Evolutionary conservation across 371 early-diverging fungal species (phyloP).

Genomic region (Lichtheimia ornata): DNA sequence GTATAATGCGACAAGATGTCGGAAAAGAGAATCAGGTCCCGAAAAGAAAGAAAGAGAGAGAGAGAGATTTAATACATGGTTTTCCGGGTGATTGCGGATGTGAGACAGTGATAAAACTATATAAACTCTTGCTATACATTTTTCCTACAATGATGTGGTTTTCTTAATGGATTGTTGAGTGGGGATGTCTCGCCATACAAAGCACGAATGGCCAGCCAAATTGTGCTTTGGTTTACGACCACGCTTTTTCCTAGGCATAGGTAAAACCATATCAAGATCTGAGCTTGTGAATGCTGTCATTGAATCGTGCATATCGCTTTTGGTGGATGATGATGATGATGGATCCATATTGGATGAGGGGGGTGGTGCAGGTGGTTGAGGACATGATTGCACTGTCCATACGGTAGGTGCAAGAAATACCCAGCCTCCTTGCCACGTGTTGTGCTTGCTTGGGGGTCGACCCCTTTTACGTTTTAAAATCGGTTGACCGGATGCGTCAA

Average conservation of each 20-base stretch:
- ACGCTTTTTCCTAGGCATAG: slow-evolving; percentile 46
- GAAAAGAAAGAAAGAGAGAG: too few relatives aligned
- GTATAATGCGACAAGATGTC: neutral
- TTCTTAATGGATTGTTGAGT: slow-evolving; percentile 1
- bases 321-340: neutral
- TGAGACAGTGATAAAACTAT: neutral
- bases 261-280: slow-evolving; percentile 36
- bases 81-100: neutral
- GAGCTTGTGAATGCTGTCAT: slow-evolving; percentile 47
- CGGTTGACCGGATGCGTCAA: slow-evolving; percentile 34
- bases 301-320: slow-evolving; percentile 25
- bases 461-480: slow-evolving; percentile 46
- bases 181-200: slow-evolving; percentile 39
- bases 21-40: too few relatives aligned
- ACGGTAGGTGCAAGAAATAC: slow-evolving; percentile 50
- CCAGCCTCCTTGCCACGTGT: slow-evolving; percentile 41
- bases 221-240: slow-evolving; percentile 52
- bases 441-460: slow-evolving; percentile 33
- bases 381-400: slow-evolving; percentile 30
- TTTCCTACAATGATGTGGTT: neutral
- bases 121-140: neutral
- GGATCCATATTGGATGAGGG: neutral
- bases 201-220: slow-evolving; percentile 50
- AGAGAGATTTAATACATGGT: too few relatives aligned
- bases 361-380: too few relatives aligned